Evolutionary conservation across 192 early-diverging fungal genomes (phyloP), one percentile per base, ranked within the genome.

Genomic region (Umbelopsis ramanniana): DNA sequence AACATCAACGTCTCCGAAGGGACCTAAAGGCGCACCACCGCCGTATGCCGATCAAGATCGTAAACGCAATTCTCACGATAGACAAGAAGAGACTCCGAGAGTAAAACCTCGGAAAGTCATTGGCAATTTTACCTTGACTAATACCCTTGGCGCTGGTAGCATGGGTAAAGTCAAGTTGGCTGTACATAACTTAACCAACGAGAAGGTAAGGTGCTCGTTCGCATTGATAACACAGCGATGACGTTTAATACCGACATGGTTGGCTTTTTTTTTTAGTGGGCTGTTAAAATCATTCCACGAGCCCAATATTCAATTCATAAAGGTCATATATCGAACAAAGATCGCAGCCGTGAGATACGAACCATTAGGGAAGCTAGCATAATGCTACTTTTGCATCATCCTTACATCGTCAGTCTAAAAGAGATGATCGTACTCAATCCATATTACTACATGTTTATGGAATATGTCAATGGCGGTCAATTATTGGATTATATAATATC

Each of bases 141-240:
- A 97, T 71, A 97, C 95, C 6, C 86, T 98, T 48, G 97, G 97
- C 38, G 93, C 95, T 47, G 97, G 97, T 15, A 94, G 91, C 74
- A 96, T 95, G 92, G 97, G 95, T 57, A 98, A 97, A 80, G 97
- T 98, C 70, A 98, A 98, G 77, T 84, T 98, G 12, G 97, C 94
- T 43, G 83, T 92, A n/a, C 90, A 96, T 74, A 85, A 84, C 45
- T 82, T 88, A 17, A 95, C 91, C 26, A 89, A 91, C 29, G 94
- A 95, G 77, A 92, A 95, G 84, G 94, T 93, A 77, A 73, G 43
- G 26, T 22, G 19, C 22, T 45, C 47, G 46, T 35, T 35, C 8
- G 24, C 52, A 43, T 55, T 55, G 17, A 15, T 29, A 54, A 55
- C n/a, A 55, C 11, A 54, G 50, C 35, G 15, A 52, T 17, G 40